These are phyloP conservation scores for Rostrohypoxylon terebratum DNA, from an alignment of 495 filamentous ascomycete species.

Conservation along the genomic window DNA sequence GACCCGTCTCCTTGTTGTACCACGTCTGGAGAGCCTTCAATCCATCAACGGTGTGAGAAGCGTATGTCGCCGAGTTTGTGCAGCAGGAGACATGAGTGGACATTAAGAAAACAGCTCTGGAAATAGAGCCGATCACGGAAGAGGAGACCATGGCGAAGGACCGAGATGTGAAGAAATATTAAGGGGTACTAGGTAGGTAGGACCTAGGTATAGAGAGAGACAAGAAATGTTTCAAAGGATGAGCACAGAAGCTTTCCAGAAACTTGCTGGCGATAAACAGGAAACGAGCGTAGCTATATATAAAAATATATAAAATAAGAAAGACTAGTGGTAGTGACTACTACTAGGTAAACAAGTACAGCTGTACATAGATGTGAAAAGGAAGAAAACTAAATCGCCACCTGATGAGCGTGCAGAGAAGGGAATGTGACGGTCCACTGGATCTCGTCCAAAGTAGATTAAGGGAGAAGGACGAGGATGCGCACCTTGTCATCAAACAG, in stretches of 20 bases:
- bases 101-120: slow-evolving; percentile 54
- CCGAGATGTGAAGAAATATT: background rate
- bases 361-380: slow-evolving; percentile 17
- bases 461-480: slow-evolving; percentile 39
- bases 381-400: slow-evolving; percentile 33
- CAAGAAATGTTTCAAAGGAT: slow-evolving; percentile 31
- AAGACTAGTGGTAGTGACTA: slow-evolving; percentile 9
- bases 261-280: slow-evolving; percentile 21
- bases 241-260: slow-evolving; percentile 39
- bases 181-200: background rate
- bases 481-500: slow-evolving; percentile 37
- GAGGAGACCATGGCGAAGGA: slow-evolving; percentile 49
- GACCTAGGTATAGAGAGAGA: background rate
- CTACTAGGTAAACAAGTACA: background rate
- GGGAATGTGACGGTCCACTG: slow-evolving; percentile 22
- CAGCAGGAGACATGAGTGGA: slow-evolving; percentile 44
- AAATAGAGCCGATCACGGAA: slow-evolving; percentile 51
- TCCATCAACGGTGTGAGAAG: slow-evolving; percentile 58
- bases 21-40: slow-evolving; percentile 68
- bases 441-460: slow-evolving; percentile 39
- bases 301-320: slow-evolving; percentile 19
- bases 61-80: slow-evolving; percentile 43
- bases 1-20: slow-evolving; percentile 70
- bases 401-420: slow-evolving; percentile 25
- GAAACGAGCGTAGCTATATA: slow-evolving; percentile 17